Evolutionary conservation across 1,284 basidiomycete species (phyloP), one percentile per base, ranked within the genome.

Genomic region (Schizophyllum amplum): DNA sequence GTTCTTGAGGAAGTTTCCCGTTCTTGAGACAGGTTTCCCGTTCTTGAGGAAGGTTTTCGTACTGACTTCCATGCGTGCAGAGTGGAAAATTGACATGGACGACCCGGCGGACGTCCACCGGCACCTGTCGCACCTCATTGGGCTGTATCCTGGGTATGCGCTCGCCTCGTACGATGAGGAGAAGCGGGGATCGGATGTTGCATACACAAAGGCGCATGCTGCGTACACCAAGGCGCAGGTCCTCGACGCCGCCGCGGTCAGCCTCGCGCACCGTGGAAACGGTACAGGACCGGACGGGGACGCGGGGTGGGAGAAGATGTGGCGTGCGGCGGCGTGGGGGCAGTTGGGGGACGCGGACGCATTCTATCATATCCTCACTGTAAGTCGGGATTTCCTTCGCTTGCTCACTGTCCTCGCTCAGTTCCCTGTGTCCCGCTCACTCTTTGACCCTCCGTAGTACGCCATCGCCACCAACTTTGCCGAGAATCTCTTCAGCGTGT

Each of bases 81-180:
- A 90, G 69, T 90, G 87, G 87, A 90, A 90, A 68, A 69, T 87
- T 20, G 87, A 89, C 59, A 78, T 82, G 66, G 87, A 89, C 67
- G 72, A 69, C 0, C 77, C 75, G 1, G 76, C 69, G 1, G 86
- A 90, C 66, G 83, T 78, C 11, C 87, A 90, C 65, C 83, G 87
- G 22, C 87, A 90, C 64, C 73, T 90, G 13, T 88, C 85, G 21
- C 87, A 89, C 62, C 73, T 90, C 53, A 77, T 88, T 61, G 87
- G 87, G 5, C 73, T 90, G 27, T 89, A 87, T 65, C 87, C 87
- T 1, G 86, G 87, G 26, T 90, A 89, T 63, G 83, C 86, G 1
- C 69, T 90, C 33, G 59, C 81, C 42, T 75, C 72, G 11, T 89
- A 84, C 65, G 72, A 83, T 60, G 63, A 75, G 27, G 60, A 68